Evolutionary conservation across 2,329 filamentous ascomycete species (phyloP).

Genomic region (Beauveria brongniartii): DNA sequence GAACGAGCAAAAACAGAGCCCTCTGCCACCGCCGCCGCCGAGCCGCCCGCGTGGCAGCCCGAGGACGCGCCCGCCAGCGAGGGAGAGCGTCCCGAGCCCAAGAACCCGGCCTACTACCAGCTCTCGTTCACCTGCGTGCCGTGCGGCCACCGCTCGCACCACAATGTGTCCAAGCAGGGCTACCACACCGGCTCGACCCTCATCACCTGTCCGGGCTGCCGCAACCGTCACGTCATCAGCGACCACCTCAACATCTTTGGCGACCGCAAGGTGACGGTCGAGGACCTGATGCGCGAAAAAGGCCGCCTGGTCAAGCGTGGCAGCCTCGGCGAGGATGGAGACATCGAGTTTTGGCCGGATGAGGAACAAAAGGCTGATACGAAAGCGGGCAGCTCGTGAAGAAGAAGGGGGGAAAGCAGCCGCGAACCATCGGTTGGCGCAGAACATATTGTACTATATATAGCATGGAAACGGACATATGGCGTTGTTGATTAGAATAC

Average conservation of each 20-base stretch:
- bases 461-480: not conserved
- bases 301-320: conserved; percentile 68
- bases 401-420: not conserved
- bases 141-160: conserved; percentile 71
- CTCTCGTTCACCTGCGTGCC: conserved; percentile 90
- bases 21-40: not conserved
- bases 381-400: conserved; percentile 14
- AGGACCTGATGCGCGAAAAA: conserved; percentile 69
- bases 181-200: conserved; percentile 88
- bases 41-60: conserved; percentile 3
- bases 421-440: not conserved
- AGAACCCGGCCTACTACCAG: conserved; percentile 63
- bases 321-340: conserved; percentile 65
- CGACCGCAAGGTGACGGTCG: conserved; percentile 59
- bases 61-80: conserved; percentile 20
- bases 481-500: conserved; percentile 6
- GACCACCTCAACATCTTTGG: conserved; percentile 80
- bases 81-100: conserved; percentile 22
- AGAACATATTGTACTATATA: not conserved
- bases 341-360: conserved; percentile 88
- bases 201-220: conserved; percentile 80
- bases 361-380: conserved; percentile 29
- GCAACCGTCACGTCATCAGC: conserved; percentile 81
- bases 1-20: not conserved
- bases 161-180: conserved; percentile 85